Base-by-base conservation (phyloP, 2,329 filamentous ascomycete genomes). In the Rhynchosporium graminicola region DNA sequence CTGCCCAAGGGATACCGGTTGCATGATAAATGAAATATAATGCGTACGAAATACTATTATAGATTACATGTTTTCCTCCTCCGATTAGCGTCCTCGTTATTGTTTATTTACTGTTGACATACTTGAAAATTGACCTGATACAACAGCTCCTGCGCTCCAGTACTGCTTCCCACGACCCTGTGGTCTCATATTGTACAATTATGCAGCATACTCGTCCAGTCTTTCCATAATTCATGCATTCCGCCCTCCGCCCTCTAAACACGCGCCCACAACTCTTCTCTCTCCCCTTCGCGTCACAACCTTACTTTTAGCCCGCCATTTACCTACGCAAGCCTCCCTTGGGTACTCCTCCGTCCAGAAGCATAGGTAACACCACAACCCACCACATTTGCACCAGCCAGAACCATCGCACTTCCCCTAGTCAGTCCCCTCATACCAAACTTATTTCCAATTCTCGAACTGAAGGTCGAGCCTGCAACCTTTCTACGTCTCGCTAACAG, bases 401-500 rank as follows among this genome's bases (percentile, higher is more conserved):
- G 66, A 36, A 75, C 80, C 68, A 85, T 71, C 5, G 82, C 82
- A 4, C 76, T 76, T 4, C 82, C 82, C 68, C 83, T 76, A n/a
- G 82, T 76, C 38, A 80, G 69, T 0, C 83, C 82, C 65, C 82
- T 76, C 4, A 77, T 77, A 1, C 78, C 78, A 68, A 83, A 80
- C 65, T 80, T 81, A 59, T 75, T 76, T 56, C 74, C 75, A 42
- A 84, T 69, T 66, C 77, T 80, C 55, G 62, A 63, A 33, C 60
- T 60, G 31, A 70, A 65, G 12, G 57, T 67, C n/a, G 52, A 57
- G 9, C 68, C 71, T 9, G 52, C 58, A 5, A 68, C 65, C 29
- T 67, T 83, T 68, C 87, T 78, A 65, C 87, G 78, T 61, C 80
- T 75, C 3, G 87, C 87, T 12, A 90, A 74, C 15, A 89, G 72